Percentiles rank a stretch among this genome's conserved stretches.
Evolutionary conservation across 805 yeast genomes (phyloP).

Genomic region (Candida xyloterini): DNA sequence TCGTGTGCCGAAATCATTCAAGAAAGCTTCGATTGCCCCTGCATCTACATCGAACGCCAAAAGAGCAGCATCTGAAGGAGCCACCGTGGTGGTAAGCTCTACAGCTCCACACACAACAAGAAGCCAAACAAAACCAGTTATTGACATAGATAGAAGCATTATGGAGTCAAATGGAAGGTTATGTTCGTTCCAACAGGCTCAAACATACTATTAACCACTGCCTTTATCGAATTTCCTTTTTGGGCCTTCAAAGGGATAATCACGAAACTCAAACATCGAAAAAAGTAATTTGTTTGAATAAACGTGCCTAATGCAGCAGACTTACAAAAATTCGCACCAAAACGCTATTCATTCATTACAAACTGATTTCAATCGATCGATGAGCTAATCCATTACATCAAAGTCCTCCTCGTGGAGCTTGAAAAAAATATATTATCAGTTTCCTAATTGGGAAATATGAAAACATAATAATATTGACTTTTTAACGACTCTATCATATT

Average conservation of each 20-base stretch:
- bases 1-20: constrained; percentile 32
- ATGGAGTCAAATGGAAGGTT: too few species aligned
- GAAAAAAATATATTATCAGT: constrained; percentile 1
- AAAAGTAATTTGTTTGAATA: neutral
- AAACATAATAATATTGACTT: constrained; percentile 8
- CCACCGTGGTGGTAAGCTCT: constrained; percentile 22
- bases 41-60: constrained; percentile 34
- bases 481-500: neutral
- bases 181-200: too few species aligned
- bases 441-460: constrained; percentile 12
- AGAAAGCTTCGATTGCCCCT: constrained; percentile 30
- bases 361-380: neutral
- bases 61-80: constrained; percentile 24
- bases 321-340: neutral
- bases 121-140: neutral
- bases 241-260: constrained; percentile 20
- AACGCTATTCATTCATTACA: neutral
- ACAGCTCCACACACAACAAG: constrained; percentile 1
- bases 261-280: constrained; percentile 9
- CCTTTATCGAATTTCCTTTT: constrained; percentile 10
- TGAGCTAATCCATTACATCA: constrained; percentile 3
- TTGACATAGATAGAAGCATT: neutral
- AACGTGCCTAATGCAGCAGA: neutral
- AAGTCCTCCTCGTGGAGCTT: neutral
- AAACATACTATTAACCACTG: neutral